Evolutionary conservation across 2,329 filamentous ascomycete genomes (phyloP), one percentile per base, ranked within the genome.

Genomic region (Fusarium sp.): DNA sequence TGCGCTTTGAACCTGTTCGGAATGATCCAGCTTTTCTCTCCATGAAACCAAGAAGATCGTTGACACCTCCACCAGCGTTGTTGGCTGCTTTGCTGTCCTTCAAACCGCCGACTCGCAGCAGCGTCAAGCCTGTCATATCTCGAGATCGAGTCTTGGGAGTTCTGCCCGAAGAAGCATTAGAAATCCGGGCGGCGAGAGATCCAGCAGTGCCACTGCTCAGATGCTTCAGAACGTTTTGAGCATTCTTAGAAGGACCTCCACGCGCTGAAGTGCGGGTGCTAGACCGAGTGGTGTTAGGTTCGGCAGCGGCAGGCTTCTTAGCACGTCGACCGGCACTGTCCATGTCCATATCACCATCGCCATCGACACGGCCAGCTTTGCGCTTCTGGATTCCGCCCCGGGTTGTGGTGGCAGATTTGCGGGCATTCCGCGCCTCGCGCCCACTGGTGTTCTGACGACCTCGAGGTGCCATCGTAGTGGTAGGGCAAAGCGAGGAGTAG

Each of bases 1-100:
- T 82, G 75, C 86, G 84, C 75, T 82, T 76, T 77, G 75, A 73
- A 63, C 76, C 74, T 34, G 84, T 84, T 64, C 82, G 82, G 74
- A 88, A 83, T 70, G 84, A 81, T 58, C 85, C 85, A 48, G 91
- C 87, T 79, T 93, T 93, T 75, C 90, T 88, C 80, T 94, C 90
- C 68, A 94, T 81, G 77, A 93, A 94, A 53, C 84, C 83, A 56
- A 94, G 79, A 30, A 94, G 83, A 63, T 88, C 87, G 64, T 86
- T 85, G 27, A 92, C 77, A 22, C 92, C 92, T 51, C 91, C 90
- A 58, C 92, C 91, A 30, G 85, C 77, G 70, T 93, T 92, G 29
- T 78, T 84, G 13, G 87, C 84, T 10, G 90, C 91, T 78, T 91
- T 93, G 82, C 91, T 94, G 46, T 87, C 80, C 75, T 87, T 89